A percentile compares a stretch with the other conserved stretches of the same genome.
Evolutionary conservation across 2,329 filamentous ascomycete genomes (phyloP).

Genomic region (Calonectria henricotiae): DNA sequence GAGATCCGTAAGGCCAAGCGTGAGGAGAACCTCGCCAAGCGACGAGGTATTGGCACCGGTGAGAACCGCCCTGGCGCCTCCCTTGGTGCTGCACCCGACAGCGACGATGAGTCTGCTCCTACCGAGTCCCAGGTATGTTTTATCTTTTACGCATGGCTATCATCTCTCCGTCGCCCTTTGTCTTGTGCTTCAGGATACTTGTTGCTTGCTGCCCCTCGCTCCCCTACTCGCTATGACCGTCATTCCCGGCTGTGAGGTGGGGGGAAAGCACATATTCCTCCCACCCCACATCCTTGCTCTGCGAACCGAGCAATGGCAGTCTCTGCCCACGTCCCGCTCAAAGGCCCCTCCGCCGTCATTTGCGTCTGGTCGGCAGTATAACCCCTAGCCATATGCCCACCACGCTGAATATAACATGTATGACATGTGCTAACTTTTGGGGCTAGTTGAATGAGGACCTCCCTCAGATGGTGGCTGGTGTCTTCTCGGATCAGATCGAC

Average conservation of each 20-base stretch:
- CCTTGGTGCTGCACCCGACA: slow-evolving; percentile 91
- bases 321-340: slow-evolving; percentile 35
- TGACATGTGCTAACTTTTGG: slow-evolving; percentile 43
- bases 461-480: slow-evolving; percentile 96
- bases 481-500: slow-evolving; percentile 99
- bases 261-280: slow-evolving; percentile 51
- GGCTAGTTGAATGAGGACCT: slow-evolving; percentile 94
- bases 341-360: slow-evolving; percentile 31
- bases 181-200: slow-evolving; percentile 3
- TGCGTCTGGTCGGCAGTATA: slow-evolving; percentile 22
- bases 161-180: slow-evolving; percentile 29
- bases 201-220: slow-evolving; percentile 24
- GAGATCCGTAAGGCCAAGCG: slow-evolving; percentile 99
- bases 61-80: slow-evolving; percentile 86
- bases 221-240: slow-evolving; percentile 40
- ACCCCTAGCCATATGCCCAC: slow-evolving; percentile 17
- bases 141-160: slow-evolving; percentile 37
- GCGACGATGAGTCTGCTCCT: slow-evolving; percentile 95
- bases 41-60: slow-evolving; percentile 90
- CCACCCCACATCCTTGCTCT: slow-evolving; percentile 56
- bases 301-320: slow-evolving; percentile 42
- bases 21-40: slow-evolving; percentile 98
- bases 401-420: slow-evolving; percentile 31
- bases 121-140: slow-evolving; percentile 92
- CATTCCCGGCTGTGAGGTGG: slow-evolving; percentile 54